Evolutionary conservation across 73 alveolate species (phyloP).

Genomic region (Paramecium octaurelia): DNA sequence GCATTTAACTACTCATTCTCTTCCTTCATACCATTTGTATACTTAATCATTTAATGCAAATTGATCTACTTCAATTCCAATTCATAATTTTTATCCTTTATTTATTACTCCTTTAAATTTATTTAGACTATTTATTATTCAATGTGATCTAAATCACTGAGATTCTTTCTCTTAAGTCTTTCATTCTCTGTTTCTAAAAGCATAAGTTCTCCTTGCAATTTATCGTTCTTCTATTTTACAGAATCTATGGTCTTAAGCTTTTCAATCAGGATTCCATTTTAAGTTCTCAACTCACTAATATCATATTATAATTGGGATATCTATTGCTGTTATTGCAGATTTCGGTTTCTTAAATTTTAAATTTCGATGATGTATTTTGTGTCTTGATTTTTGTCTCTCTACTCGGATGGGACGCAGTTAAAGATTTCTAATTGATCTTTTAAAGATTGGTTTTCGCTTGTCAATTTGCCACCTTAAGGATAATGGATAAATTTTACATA

Average conservation of each 20-base stretch:
- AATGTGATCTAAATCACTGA: background rate
- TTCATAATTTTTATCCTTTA: slow-evolving; percentile 8
- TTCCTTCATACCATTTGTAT: slow-evolving; percentile 19
- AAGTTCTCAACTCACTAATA: background rate
- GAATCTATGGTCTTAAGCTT: slow-evolving; percentile 11
- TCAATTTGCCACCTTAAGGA: background rate
- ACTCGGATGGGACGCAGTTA: background rate
- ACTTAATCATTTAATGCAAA: slow-evolving; percentile 11
- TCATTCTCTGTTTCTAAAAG: slow-evolving; percentile 36
- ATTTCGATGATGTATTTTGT: slow-evolving; percentile 10
- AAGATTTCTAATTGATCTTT: background rate
- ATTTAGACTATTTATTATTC: background rate
- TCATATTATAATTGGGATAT: background rate
- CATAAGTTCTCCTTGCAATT: slow-evolving; percentile 4
- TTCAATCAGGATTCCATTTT: background rate
- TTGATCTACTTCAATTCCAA: slow-evolving; percentile 11
- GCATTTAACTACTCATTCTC: background rate
- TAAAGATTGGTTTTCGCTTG: background rate
- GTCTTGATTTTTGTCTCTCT: background rate
- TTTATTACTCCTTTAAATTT: background rate
- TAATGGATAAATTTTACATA: background rate
- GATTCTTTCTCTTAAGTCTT: slow-evolving; percentile 6
- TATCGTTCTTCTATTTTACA: background rate
- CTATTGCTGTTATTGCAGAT: background rate
- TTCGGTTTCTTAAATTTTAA: background rate